Evolutionary conservation across 2,329 filamentous ascomycete genomes (phyloP).

Genomic region (Hymenoscyphus repandus): DNA sequence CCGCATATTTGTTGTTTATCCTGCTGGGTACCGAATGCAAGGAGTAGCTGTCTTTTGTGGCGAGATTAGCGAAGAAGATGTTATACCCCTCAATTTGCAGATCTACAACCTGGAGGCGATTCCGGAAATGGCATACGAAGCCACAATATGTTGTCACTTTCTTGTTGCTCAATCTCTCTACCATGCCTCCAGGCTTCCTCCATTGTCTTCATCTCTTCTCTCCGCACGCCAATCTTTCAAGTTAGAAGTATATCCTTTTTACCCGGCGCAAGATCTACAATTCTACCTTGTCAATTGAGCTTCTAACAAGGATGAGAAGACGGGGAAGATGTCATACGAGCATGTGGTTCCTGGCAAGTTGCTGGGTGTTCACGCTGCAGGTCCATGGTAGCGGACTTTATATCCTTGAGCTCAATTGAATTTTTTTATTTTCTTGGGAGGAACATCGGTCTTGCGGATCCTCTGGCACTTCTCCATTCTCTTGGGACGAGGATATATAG

Average conservation of each 20-base stretch:
- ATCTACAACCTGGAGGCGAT: background rate
- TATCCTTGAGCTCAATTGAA: background rate
- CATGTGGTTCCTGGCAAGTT: background rate
- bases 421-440: background rate
- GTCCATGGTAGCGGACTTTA: background rate
- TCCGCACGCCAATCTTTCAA: background rate
- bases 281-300: background rate
- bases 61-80: background rate
- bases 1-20: too few relatives aligned
- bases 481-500: background rate
- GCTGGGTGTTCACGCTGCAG: background rate
- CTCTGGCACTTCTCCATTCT: too few relatives aligned
- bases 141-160: constrained; percentile 11
- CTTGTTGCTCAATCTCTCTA: background rate
- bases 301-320: background rate
- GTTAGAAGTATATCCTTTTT: background rate
- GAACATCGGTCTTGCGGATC: background rate
- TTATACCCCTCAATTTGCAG: background rate
- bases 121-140: constrained; percentile 14
- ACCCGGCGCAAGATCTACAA: background rate
- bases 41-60: too few relatives aligned
- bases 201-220: background rate
- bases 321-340: background rate
- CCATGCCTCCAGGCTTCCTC: background rate
- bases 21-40: background rate